Conservation (phyloP, 2,329 filamentous ascomycete species). For the Aspergillus neotritici region DNA sequence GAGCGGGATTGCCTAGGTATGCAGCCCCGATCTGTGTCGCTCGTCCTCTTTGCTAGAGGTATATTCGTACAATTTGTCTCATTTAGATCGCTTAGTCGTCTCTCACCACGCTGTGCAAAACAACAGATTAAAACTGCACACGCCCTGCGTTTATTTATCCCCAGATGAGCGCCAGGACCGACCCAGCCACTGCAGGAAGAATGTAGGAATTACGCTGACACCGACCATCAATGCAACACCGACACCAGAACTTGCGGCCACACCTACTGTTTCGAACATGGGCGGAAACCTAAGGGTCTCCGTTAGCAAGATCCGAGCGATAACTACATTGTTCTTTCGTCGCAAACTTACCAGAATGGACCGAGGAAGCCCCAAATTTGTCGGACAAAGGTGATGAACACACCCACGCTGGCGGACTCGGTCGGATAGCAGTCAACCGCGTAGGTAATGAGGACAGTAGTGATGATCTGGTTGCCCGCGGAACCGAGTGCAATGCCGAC, state of each 20-base stretch:
- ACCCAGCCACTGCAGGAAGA: slow-evolving; percentile 26
- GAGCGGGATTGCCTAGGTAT: too few relatives aligned
- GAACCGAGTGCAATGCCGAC: slow-evolving; percentile 51
- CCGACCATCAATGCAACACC: slow-evolving; percentile 25
- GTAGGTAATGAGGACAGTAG: slow-evolving; percentile 57
- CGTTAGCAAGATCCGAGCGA: slow-evolving; percentile 10
- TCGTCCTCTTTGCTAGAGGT: too few relatives aligned
- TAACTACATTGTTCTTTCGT: background rate
- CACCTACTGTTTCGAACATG: slow-evolving; percentile 32
- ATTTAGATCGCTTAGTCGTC: too few relatives aligned
- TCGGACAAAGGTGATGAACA: slow-evolving; percentile 56
- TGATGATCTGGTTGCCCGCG: slow-evolving; percentile 58
- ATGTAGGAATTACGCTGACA: slow-evolving; percentile 29
- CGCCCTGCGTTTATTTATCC: background rate
- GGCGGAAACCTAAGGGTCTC: slow-evolving; percentile 24
- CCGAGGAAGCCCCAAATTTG: slow-evolving; percentile 36
- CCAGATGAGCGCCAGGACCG: slow-evolving; percentile 17
- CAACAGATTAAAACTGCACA: too few relatives aligned
- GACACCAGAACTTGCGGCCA: slow-evolving; percentile 30
- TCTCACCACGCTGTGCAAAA: too few relatives aligned
- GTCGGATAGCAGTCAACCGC: slow-evolving; percentile 55
- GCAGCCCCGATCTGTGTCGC: too few relatives aligned
- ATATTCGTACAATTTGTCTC: too few relatives aligned
- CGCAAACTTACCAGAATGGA: slow-evolving; percentile 32
- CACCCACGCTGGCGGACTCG: slow-evolving; percentile 54